Evolutionary conservation across 345 rosid species (phyloP), one percentile per base, ranked within the genome.

Genomic region (Psidium friedrichsthalianum): DNA sequence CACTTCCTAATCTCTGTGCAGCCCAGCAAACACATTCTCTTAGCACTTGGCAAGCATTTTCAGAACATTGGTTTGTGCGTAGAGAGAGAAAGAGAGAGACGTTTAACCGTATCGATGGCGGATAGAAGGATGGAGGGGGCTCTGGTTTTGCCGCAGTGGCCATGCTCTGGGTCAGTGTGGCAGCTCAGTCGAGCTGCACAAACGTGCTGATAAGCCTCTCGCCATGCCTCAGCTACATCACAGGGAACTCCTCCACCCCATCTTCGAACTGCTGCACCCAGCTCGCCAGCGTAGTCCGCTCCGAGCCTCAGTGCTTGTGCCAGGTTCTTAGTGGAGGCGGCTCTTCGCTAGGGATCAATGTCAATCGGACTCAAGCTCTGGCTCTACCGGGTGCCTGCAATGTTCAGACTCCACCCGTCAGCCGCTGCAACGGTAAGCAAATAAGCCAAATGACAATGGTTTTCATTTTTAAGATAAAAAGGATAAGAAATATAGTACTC

Each of bases 301-400:
- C 93, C n/a, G 92, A 95, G 25, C 92, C 97, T 24, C 89, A 93
- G 86, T 96, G 99, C 93, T 87, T 96, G 90, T 96, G 98, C 87
- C 84, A 90, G 87, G 93, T 91, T 86, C 92, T 95, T 22, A 90
- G 88, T 18, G 97, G 93, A 24, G 94, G 94, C 51, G 89, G 85
- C 84, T 90, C 99, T 59, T 91, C 95, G 4, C 86, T 95, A 51
- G 98, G 97, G 85, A 87, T 95, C 87, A 85, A 85, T 27, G 51
- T 95, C 85, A 97, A 97, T 84, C 92, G 87, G 87, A 92, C 94
- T 21, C 95, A 84, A 82, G 98, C 98, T 82, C 84, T 93, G 86
- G 93, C 93, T 83, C 91, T 97, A 81, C 98, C 98, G 25, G 88
- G 86, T 24, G 94, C 94, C 54, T 97, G 99, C 93, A 92, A 92